Percentiles rank a stretch among this genome's conserved stretches.
These are phyloP conservation scores for Nemania diffusa DNA, from an alignment of 2,329 filamentous ascomycete genomes.

Conservation along the genomic window DNA sequence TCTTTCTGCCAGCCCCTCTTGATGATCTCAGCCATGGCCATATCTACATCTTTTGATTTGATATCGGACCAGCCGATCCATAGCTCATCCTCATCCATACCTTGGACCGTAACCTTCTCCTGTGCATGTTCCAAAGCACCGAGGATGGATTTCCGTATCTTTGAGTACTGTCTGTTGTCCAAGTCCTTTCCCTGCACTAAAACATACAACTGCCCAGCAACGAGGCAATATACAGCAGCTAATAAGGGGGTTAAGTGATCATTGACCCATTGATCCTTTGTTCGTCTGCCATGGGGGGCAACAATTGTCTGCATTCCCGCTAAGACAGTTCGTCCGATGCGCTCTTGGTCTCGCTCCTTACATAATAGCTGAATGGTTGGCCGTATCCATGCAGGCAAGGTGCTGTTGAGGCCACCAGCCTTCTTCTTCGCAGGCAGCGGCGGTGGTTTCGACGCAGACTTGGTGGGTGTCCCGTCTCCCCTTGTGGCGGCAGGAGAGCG, in stretches of 20 bases:
- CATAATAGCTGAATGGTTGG: conserved; percentile 74
- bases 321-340: conserved; percentile 76
- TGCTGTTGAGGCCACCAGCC: conserved; percentile 42
- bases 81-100: conserved; percentile 58
- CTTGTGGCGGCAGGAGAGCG: conserved; percentile 55
- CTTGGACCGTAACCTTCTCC: conserved; percentile 52
- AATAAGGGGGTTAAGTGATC: conserved; percentile 65
- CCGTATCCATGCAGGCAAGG: conserved; percentile 74
- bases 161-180: conserved; percentile 58
- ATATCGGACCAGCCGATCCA: conserved; percentile 65
- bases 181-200: conserved; percentile 53
- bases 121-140: conserved; percentile 55
- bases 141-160: conserved; percentile 59
- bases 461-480: conserved; percentile 55
- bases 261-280: conserved; percentile 61
- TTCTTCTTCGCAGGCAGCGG: conserved; percentile 48
- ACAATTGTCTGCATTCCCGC: conserved; percentile 74
- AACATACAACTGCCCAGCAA: conserved; percentile 61
- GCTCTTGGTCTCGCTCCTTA: conserved; percentile 67
- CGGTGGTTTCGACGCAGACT: conserved; percentile 52
- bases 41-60: conserved; percentile 66
- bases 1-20: conserved; percentile 66
- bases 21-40: conserved; percentile 68
- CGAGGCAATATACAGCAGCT: conserved; percentile 69
- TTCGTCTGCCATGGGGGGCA: conserved; percentile 55